Conservation (phyloP, 2,329 filamentous ascomycete genomes). For the Trichophyton equinum region DNA sequence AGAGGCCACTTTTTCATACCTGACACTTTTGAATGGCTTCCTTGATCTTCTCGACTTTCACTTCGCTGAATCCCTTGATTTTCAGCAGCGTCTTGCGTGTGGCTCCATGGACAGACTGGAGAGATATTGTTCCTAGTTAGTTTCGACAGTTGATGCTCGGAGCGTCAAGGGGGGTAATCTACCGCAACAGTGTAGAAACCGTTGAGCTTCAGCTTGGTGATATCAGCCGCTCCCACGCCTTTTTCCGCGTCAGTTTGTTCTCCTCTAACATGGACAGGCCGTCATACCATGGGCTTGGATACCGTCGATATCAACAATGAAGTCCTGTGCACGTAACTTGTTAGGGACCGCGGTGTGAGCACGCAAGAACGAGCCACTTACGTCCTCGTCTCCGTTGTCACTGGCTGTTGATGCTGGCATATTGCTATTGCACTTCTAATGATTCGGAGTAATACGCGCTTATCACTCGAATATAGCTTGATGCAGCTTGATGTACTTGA, state of each 20-base stretch:
- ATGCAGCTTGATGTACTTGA: not conserved
- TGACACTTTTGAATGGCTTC: conserved; percentile 52
- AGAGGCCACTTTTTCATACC: conserved; percentile 23
- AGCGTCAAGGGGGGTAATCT: conserved; percentile 14
- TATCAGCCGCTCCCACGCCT: conserved; percentile 54
- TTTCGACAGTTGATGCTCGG: not conserved
- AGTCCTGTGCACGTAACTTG: conserved; percentile 28
- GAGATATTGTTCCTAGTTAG: not conserved
- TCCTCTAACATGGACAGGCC: not conserved
- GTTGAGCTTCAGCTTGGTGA: conserved; percentile 51
- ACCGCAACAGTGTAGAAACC: conserved; percentile 53
- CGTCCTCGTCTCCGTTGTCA: conserved; percentile 39
- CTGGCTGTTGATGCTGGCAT: conserved; percentile 44
- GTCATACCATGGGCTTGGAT: conserved; percentile 49
- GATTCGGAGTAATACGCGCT: not conserved
- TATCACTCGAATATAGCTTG: not conserved
- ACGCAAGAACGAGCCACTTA: not conserved
- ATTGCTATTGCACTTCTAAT: not conserved
- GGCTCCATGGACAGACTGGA: conserved; percentile 46
- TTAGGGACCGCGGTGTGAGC: not conserved
- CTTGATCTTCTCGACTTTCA: conserved; percentile 59
- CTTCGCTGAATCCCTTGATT: conserved; percentile 58
- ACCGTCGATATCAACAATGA: conserved; percentile 54
- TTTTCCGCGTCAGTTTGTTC: not conserved
- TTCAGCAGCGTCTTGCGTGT: conserved; percentile 49